These are phyloP conservation scores for Sporothrix phasma DNA, from an alignment of 2,329 filamentous ascomycete species.

Conservation along the genomic window DNA sequence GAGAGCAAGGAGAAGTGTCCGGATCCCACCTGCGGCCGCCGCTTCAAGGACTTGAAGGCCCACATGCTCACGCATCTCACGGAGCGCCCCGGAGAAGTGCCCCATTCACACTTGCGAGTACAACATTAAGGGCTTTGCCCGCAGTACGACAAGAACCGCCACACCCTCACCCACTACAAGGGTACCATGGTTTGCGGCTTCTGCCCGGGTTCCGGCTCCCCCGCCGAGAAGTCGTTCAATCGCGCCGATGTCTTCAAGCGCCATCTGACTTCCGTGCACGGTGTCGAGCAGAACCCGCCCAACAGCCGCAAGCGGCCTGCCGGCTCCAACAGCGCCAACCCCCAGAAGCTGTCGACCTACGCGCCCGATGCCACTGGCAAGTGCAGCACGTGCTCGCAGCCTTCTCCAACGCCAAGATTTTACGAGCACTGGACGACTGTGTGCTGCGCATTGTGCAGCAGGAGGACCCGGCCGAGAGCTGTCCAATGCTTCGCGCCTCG, in stretches of 20 bases:
- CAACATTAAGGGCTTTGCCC: conserved; percentile 81
- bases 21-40: conserved; percentile 71
- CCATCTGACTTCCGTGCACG: conserved; percentile 81
- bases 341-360: conserved; percentile 61
- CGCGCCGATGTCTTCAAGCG: conserved; percentile 93
- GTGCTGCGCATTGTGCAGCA: conserved; percentile 62
- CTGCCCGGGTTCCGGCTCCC: conserved; percentile 78
- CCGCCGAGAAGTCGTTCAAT: conserved; percentile 91
- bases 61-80: conserved; percentile 92
- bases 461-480: conserved; percentile 57
- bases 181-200: conserved; percentile 96
- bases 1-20: conserved; percentile 66
- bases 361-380: conserved; percentile 77
- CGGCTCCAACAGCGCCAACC: conserved; percentile 28
- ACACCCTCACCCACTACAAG: conserved; percentile 92
- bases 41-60: conserved; percentile 85
- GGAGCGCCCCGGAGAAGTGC: conserved; percentile 87
- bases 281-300: conserved; percentile 84
- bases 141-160: conserved; percentile 93
- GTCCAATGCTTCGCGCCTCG: conserved; percentile 58
- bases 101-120: conserved; percentile 89
- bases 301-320: conserved; percentile 64
- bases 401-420: conserved; percentile 95
- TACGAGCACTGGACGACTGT: conserved; percentile 89
- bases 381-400: conserved; percentile 85